Conservation (phyloP, 495 filamentous ascomycete genomes). For the Aspergillus ostianus region DNA sequence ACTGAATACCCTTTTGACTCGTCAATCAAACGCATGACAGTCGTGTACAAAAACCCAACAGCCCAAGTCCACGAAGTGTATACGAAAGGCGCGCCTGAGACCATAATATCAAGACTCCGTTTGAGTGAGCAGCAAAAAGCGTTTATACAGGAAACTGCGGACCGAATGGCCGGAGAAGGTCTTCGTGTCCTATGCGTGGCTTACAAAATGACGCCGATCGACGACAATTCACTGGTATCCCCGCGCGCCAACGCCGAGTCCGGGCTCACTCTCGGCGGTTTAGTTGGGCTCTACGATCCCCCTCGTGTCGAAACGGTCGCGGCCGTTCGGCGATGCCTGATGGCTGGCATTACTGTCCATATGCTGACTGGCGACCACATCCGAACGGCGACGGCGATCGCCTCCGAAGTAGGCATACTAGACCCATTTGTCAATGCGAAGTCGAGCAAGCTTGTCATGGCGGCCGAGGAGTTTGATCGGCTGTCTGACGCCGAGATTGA, state of each 20-base stretch:
- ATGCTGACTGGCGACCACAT: conserved; percentile 70
- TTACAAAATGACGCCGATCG: conserved; percentile 39
- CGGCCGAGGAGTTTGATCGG: conserved; percentile 61
- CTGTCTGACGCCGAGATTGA: conserved; percentile 62
- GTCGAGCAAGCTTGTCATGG: conserved; percentile 56
- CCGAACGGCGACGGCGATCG: conserved; percentile 61
- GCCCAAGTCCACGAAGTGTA: conserved; percentile 52
- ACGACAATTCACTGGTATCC: conserved; percentile 24
- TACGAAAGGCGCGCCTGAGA: conserved; percentile 67
- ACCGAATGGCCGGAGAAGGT: conserved; percentile 68
- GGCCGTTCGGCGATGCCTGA: conserved; percentile 51
- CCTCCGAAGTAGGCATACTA: conserved; percentile 62
- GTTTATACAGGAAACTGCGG: conserved; percentile 58
- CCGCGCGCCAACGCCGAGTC: conserved; percentile 49
- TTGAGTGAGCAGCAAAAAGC: conserved; percentile 47
- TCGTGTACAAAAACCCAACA: conserved; percentile 53
- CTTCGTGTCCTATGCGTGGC: conserved; percentile 78
- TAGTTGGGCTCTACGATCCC: conserved; percentile 68
- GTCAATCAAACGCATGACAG: conserved; percentile 80
- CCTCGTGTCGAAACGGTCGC: conserved; percentile 63
- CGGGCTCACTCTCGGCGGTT: conserved; percentile 53
- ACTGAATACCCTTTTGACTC: conserved; percentile 82
- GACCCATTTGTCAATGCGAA: conserved; percentile 47
- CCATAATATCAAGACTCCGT: conserved; percentile 56
- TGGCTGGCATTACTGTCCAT: conserved; percentile 64